Evolutionary conservation across 2,329 filamentous ascomycete species (phyloP).

Genomic region (Penicillium aurantiogriseum): DNA sequence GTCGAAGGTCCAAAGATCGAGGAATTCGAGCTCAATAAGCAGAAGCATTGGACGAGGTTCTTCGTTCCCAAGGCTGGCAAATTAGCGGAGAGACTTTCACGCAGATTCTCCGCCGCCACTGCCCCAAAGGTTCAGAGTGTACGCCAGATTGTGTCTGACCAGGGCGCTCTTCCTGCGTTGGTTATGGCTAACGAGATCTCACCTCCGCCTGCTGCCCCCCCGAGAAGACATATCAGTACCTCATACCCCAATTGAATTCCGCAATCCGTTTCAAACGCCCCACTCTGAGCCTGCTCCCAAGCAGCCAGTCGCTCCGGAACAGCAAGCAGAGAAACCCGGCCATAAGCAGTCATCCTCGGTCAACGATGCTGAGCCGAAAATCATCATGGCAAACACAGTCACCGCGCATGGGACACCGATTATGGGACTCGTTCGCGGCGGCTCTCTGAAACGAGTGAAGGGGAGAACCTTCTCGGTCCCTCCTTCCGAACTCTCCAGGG

Average conservation of each 20-base stretch:
- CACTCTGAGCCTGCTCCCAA: slow-evolving; percentile 4
- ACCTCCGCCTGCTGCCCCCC: slow-evolving; percentile 23
- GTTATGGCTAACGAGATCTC: slow-evolving; percentile 46
- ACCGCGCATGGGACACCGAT: slow-evolving; percentile 22
- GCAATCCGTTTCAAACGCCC: slow-evolving; percentile 31
- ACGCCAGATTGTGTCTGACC: slow-evolving; percentile 46
- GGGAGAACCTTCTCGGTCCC: slow-evolving; percentile 33
- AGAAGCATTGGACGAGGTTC: slow-evolving; percentile 41
- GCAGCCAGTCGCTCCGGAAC: not conserved
- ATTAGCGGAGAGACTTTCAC: slow-evolving; percentile 36
- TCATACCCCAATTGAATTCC: slow-evolving; percentile 29
- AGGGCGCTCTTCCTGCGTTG: slow-evolving; percentile 48
- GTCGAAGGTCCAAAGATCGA: slow-evolving; percentile 8
- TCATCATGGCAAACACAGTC: slow-evolving; percentile 21
- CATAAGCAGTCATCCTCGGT: slow-evolving; percentile 19
- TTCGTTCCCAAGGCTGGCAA: slow-evolving; percentile 32
- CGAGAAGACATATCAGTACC: slow-evolving; percentile 22
- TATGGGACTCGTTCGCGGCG: slow-evolving; percentile 35
- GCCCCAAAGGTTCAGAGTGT: slow-evolving; percentile 37
- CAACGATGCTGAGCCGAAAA: slow-evolving; percentile 28
- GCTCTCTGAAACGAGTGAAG: slow-evolving; percentile 29
- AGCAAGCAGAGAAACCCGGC: slow-evolving; percentile 11
- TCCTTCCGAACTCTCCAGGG: slow-evolving; percentile 23
- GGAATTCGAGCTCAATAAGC: slow-evolving; percentile 15
- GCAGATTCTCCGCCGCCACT: slow-evolving; percentile 41